Evolutionary conservation across 139 green algal species (phyloP).

Genomic region (Chlorella sorokiniana): DNA sequence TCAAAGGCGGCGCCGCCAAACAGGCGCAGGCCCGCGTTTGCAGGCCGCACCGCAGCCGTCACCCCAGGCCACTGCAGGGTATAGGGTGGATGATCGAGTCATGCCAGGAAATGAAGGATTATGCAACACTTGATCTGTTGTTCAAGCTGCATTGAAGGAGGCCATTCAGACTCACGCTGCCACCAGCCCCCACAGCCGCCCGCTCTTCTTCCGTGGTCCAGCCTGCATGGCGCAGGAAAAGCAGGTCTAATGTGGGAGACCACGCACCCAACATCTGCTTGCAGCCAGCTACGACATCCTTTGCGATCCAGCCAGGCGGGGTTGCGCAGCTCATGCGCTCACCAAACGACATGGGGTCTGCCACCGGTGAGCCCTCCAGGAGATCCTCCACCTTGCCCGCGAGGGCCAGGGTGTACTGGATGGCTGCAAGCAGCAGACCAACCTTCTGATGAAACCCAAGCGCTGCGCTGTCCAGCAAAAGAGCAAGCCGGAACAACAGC

Average conservation of each 20-base stretch:
- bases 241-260: too few relatives aligned
- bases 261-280: too few relatives aligned
- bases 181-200: not conserved
- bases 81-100: not conserved
- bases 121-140: not conserved
- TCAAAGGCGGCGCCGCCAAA: slow-evolving; percentile 94
- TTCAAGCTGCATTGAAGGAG: not conserved
- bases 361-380: slow-evolving; percentile 67
- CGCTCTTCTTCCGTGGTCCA: slow-evolving; percentile 74
- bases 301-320: too few relatives aligned
- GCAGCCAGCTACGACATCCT: too few relatives aligned
- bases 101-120: too few relatives aligned
- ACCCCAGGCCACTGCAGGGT: slow-evolving; percentile 23
- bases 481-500: not conserved
- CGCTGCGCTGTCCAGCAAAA: not conserved
- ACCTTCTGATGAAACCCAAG: not conserved
- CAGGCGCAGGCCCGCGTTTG: slow-evolving; percentile 80
- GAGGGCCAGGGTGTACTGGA: slow-evolving; percentile 42
- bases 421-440: slow-evolving; percentile 31
- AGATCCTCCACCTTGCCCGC: slow-evolving; percentile 59
- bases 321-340: too few relatives aligned
- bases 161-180: slow-evolving; percentile 4
- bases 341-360: slow-evolving; percentile 79
- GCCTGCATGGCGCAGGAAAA: too few relatives aligned
- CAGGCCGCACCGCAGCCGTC: slow-evolving; percentile 42